Evolutionary conservation across 1,284 basidiomycete species (phyloP).

Genomic region (Apiotrichum laibachii): DNA sequence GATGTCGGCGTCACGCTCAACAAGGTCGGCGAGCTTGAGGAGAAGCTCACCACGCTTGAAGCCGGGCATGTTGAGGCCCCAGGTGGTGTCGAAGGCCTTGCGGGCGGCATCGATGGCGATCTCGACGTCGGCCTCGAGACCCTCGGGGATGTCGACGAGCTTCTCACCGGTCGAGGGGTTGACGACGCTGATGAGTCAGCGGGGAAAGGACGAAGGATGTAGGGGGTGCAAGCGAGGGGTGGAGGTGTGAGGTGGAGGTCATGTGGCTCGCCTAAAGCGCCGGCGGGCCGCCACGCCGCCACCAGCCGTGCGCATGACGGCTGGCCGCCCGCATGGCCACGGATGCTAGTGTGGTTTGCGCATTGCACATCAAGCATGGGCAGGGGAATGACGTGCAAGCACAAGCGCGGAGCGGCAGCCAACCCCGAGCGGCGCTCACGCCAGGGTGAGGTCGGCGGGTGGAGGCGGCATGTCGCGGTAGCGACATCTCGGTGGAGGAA

Average conservation of each 20-base stretch:
- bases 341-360: no score
- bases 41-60: slow-evolving; percentile 61
- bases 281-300: no score
- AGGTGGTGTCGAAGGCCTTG: slow-evolving; percentile 68
- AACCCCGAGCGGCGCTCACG: no score
- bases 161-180: slow-evolving; percentile 76
- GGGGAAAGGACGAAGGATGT: background rate
- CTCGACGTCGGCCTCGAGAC: slow-evolving; percentile 66
- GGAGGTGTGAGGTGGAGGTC: background rate
- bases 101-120: slow-evolving; percentile 71
- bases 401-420: no score
- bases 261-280: background rate
- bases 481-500: no score
- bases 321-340: no score
- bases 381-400: no score
- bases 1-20: slow-evolving; percentile 69
- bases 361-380: no score
- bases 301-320: no score
- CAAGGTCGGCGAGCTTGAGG: slow-evolving; percentile 67
- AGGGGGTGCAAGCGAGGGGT: background rate
- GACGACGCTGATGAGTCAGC: slow-evolving; percentile 58
- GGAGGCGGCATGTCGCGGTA: no score
- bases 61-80: slow-evolving; percentile 63
- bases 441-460: no score
- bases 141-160: slow-evolving; percentile 67